Conservation (phyloP, 768 basidiomycete species). For the Agrocybe praecox region DNA sequence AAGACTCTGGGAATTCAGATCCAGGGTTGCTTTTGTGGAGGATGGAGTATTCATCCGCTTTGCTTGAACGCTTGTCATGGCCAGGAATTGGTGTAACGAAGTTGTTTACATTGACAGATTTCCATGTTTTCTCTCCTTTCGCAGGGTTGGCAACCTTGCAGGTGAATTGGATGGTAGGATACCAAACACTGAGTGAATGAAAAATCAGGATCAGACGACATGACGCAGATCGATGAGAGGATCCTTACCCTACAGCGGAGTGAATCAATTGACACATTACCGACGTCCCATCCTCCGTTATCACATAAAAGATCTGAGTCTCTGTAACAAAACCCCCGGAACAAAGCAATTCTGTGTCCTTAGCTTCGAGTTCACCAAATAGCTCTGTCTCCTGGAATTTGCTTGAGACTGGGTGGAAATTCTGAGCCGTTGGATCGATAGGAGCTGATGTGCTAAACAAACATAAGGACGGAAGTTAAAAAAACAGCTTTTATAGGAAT, state of each 20-base stretch:
- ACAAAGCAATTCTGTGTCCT: constrained; percentile 84
- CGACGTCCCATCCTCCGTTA: constrained; percentile 77
- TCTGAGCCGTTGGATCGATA: constrained; percentile 69
- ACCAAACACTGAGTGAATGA: constrained; percentile 71
- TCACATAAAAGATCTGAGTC: constrained; percentile 86
- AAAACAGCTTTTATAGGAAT: constrained; percentile 8
- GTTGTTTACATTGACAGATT: constrained; percentile 82
- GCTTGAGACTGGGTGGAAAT: constrained; percentile 83
- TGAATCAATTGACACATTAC: constrained; percentile 88
- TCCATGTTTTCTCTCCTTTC: constrained; percentile 78
- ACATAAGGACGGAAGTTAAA: constrained; percentile 8
- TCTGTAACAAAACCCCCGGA: constrained; percentile 86
- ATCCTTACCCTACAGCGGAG: constrained; percentile 80
- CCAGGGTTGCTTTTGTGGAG: constrained; percentile 59
- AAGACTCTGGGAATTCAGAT: constrained; percentile 71
- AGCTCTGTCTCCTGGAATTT: constrained; percentile 55
- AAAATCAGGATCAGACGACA: constrained; percentile 8
- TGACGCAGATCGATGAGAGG: constrained; percentile 9
- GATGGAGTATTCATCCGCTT: constrained; percentile 83
- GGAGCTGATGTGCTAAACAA: constrained; percentile 52
- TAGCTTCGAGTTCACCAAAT: constrained; percentile 73
- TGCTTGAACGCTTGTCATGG: constrained; percentile 85
- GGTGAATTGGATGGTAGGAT: constrained; percentile 92
- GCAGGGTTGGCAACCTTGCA: constrained; percentile 86
- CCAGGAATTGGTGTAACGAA: constrained; percentile 76